phyloP scores from a whole-genome alignment of 345 rosid species.

The Dimocarpus longan region DNA sequence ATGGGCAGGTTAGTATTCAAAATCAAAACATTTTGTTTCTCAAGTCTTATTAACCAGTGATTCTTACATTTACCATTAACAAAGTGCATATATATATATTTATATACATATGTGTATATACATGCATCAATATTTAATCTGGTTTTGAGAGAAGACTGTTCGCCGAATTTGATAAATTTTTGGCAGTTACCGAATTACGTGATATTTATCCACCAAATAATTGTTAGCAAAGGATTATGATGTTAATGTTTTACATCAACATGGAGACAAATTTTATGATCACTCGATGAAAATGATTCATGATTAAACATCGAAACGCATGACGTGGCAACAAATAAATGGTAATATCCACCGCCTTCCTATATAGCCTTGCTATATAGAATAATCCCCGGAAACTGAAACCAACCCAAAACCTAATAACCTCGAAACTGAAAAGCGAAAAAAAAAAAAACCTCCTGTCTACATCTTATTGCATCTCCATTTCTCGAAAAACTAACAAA shows the following conservation, averaged over 20 bases:
- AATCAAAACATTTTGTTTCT: too few species aligned
- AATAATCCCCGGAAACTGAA: not conserved
- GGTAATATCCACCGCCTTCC: not conserved
- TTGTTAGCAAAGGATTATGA: not conserved
- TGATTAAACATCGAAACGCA: too few species aligned
- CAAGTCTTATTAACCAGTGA: too few species aligned
- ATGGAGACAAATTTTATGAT: not conserved
- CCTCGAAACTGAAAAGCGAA: not conserved
- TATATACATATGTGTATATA: too few species aligned
- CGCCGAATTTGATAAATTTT: not conserved
- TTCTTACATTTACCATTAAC: too few species aligned
- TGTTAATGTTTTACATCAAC: not conserved
- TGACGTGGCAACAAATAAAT: slow-evolving; percentile 9
- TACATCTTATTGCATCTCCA: not conserved
- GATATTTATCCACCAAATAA: not conserved
- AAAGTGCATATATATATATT: too few species aligned
- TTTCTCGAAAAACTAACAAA: slow-evolving; percentile 1
- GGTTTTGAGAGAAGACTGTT: too few species aligned
- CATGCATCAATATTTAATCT: too few species aligned
- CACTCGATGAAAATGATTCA: not conserved
- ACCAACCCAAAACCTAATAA: not conserved
- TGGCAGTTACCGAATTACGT: not conserved
- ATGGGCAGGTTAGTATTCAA: too few species aligned
- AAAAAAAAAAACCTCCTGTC: not conserved
- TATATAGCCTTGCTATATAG: not conserved